A percentile compares a stretch with the other conserved stretches of the same genome.
These are phyloP conservation scores for Picea sitchensis DNA, from an alignment of 75 land plant species.

Conservation along the genomic window DNA sequence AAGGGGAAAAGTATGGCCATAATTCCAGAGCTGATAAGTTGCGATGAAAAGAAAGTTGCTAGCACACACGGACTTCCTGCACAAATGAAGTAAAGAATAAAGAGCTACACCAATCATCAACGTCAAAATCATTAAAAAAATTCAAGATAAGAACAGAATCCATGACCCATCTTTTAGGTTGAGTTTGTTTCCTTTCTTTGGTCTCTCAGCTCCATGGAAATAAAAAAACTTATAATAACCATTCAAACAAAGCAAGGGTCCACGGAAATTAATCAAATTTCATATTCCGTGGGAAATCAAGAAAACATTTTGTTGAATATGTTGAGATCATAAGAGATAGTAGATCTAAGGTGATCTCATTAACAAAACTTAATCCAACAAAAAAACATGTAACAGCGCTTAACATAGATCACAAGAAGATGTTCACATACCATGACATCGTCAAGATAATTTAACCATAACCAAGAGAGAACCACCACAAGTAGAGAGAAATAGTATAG, in stretches of 20 bases:
- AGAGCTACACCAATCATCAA: not conserved
- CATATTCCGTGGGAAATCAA: too few relatives aligned
- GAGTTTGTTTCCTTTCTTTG: not conserved
- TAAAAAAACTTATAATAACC: not conserved
- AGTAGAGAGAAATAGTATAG: too few relatives aligned
- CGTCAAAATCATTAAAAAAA: not conserved
- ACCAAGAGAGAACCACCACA: too few relatives aligned
- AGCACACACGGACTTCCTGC: slow-evolving; percentile 48
- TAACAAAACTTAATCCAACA: too few relatives aligned
- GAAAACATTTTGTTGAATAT: too few relatives aligned
- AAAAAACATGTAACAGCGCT: too few relatives aligned
- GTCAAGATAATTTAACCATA: too few relatives aligned
- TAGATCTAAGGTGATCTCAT: too few relatives aligned
- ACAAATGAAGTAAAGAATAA: not conserved
- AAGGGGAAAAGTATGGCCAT: slow-evolving; percentile 39
- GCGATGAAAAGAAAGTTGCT: slow-evolving; percentile 39
- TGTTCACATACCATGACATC: too few relatives aligned
- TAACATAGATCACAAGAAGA: too few relatives aligned
- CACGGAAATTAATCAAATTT: too few relatives aligned
- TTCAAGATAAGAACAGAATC: not conserved
- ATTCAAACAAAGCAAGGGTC: not conserved
- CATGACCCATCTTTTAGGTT: not conserved
- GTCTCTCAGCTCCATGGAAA: not conserved
- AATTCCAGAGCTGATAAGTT: slow-evolving; percentile 33
- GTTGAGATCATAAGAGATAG: too few relatives aligned